Base-by-base conservation (phyloP, 768 basidiomycete species). In the Lactarius evosmus region DNA sequence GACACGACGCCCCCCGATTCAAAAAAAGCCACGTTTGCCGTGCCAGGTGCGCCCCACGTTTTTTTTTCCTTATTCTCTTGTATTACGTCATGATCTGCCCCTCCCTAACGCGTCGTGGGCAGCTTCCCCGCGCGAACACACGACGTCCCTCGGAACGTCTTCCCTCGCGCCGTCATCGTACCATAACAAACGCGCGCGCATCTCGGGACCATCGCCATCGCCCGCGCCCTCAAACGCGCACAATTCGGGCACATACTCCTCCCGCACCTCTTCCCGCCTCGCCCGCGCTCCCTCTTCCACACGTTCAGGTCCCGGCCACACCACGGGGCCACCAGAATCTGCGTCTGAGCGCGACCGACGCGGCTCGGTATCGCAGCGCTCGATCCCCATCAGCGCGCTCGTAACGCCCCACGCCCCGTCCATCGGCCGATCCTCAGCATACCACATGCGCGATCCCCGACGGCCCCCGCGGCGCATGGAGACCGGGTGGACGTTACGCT, bases 381-480 rank as follows among this genome's bases (percentile, higher is more conserved):
- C 89, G n/a, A 87, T 93, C 25, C 90, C 90, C 3, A 82, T 93
- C 60, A 87, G 87, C 44, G 90, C 90, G 3, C 77, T 91, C 66
- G 80, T 93, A 49, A 85, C 88, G 3, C 89, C 90, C 0, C 89
- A 88, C 69, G 89, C 87, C 29, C 90, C 89, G 5, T 91, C 90
- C 8, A 70, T 93, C 41, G 75, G 78, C 40, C 79, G 76, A 51
- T 2, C 60, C 6, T 85, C 81, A 32, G 80, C 78, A 19, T 92
- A 85, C 69, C 88, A 91, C 70, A 92, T 92, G 90, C 84, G 87
- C 36, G 90, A 92, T 73, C 90, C 89, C 0, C 82, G 85, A 22
- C 86, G 79, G 67, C 88, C 88, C 5, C 80, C 82, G 0, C 83
- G 80, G 50, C 74, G 82, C 4, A 79, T 82, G 61, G 75, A 78